A percentile compares a stretch with the other conserved stretches of the same genome.
Conservation (phyloP, 2,329 filamentous ascomycete genomes). For the Sporothrix luriei region DNA sequence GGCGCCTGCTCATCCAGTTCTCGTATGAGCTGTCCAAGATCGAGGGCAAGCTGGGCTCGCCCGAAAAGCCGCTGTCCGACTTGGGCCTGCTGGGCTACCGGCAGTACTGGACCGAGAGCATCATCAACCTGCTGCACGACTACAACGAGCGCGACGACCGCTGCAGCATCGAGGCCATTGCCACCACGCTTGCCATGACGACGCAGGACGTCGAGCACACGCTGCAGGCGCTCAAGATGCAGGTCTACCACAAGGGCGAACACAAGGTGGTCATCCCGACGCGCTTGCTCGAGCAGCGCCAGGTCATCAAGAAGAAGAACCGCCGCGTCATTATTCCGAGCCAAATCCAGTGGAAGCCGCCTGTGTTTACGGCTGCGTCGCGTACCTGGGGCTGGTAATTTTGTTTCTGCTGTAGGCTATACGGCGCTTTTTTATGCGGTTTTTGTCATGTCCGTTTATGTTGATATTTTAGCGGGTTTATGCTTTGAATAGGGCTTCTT, state of each 20-base stretch:
- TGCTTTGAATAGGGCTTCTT: neutral
- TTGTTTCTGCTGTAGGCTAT: neutral
- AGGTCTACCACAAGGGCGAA: constrained; percentile 92
- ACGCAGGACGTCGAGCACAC: constrained; percentile 95
- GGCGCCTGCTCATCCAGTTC: constrained; percentile 91
- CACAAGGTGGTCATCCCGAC: constrained; percentile 94
- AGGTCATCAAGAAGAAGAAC: constrained; percentile 78
- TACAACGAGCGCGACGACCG: constrained; percentile 68
- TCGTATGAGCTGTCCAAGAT: constrained; percentile 96
- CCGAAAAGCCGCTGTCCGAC: constrained; percentile 95
- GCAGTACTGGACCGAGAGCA: constrained; percentile 96
- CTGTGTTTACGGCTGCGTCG: constrained; percentile 85
- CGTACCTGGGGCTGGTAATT: constrained; percentile 92
- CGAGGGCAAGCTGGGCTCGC: constrained; percentile 91
- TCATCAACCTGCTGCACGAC: constrained; percentile 82
- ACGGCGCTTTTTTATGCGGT: constrained; percentile 5
- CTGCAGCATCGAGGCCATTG: constrained; percentile 84
- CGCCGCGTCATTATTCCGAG: constrained; percentile 75
- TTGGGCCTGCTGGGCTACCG: constrained; percentile 90
- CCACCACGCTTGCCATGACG: constrained; percentile 84
- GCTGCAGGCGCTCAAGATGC: constrained; percentile 89
- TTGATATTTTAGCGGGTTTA: neutral
- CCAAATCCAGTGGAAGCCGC: constrained; percentile 90
- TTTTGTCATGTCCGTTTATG: neutral
- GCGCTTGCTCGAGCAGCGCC: constrained; percentile 74